Evolutionary conservation across 2,329 filamentous ascomycete genomes (phyloP).

Genomic region (Pseudogymnoascus sp.): DNA sequence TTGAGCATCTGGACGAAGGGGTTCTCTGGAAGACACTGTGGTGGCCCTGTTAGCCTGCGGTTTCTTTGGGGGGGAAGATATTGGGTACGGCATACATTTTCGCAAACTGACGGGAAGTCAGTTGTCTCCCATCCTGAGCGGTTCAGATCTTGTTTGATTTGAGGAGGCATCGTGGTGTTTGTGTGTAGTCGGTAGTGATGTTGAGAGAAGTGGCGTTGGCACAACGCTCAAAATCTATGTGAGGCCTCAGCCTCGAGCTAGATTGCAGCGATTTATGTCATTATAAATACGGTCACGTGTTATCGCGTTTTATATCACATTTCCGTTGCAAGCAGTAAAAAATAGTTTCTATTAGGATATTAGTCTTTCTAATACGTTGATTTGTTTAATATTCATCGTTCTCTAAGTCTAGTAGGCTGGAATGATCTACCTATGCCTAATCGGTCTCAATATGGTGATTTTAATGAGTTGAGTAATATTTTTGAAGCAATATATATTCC

Average conservation of each 20-base stretch:
- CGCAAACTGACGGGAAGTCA: slow-evolving; percentile 72
- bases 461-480: not conserved
- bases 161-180: slow-evolving; percentile 59
- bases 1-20: slow-evolving; percentile 99
- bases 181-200: not conserved
- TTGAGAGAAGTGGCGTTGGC: not conserved
- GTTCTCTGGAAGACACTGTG: slow-evolving; percentile 83
- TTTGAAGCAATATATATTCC: not conserved
- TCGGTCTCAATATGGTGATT: not conserved
- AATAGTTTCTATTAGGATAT: not conserved
- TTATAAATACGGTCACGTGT: not conserved
- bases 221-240: not conserved
- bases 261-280: not conserved
- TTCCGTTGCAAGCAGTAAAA: not conserved
- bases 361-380: not conserved
- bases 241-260: slow-evolving; percentile 2
- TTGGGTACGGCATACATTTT: not conserved
- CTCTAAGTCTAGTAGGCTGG: too few species aligned
- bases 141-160: slow-evolving; percentile 95
- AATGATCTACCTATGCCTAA: too few species aligned
- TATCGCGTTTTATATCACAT: not conserved
- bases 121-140: slow-evolving; percentile 93
- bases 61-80: not conserved
- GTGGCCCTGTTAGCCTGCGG: not conserved
- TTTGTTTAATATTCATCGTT: not conserved